Evolutionary conservation across 208 protist genomes (phyloP).

Genomic region (Plasmodiophora brassicae): DNA sequence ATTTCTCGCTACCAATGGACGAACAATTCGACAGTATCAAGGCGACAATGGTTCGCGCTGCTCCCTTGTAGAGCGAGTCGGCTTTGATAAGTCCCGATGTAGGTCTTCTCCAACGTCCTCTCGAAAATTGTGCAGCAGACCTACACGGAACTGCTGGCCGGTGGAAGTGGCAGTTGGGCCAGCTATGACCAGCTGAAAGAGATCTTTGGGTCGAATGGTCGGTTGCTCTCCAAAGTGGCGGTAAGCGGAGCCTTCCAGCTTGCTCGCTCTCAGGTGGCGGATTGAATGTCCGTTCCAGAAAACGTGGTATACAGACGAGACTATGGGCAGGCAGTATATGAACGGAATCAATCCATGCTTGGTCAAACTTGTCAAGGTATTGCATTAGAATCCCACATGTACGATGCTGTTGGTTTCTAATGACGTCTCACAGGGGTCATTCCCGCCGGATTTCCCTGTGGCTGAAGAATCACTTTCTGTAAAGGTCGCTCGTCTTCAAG

Average conservation of each 20-base stretch:
- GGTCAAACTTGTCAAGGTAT: slow-evolving; percentile 1
- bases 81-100: neutral
- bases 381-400: neutral
- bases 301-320: neutral
- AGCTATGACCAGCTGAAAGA: neutral
- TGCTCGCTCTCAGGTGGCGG: too few species aligned
- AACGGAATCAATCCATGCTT: neutral
- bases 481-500: neutral
- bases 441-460: neutral
- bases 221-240: neutral
- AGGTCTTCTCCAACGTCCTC: neutral
- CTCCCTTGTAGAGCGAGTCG: neutral
- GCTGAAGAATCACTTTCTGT: neutral
- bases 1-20: neutral
- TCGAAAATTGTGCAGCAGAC: neutral
- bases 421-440: neutral
- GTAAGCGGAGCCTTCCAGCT: too few species aligned
- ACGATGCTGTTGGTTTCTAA: neutral
- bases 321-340: neutral
- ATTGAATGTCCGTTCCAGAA: neutral
- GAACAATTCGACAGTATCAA: neutral
- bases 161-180: neutral
- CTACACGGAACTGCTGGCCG: neutral
- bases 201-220: neutral
- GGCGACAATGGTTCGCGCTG: too few species aligned